Percentiles rank a stretch among this genome's conserved stretches.
phyloP scores from a whole-genome alignment of 2,329 filamentous ascomycete genomes.

The Penicillium polonicum region DNA sequence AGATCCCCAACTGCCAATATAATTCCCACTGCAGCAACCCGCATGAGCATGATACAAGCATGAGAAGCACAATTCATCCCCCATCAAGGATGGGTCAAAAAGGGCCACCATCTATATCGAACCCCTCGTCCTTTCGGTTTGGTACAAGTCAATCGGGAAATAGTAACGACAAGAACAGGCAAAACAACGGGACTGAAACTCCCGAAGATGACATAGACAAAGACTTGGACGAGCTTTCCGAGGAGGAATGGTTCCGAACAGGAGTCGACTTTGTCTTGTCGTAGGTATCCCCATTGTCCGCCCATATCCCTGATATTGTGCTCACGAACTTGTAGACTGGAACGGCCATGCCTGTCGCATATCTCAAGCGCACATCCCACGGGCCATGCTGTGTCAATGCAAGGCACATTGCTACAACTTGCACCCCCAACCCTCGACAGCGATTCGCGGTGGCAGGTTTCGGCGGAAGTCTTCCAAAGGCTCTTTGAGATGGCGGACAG shows the following conservation, averaged over 20 bases:
- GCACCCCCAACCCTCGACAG: slow-evolving; percentile 3
- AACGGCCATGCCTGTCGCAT: slow-evolving; percentile 13
- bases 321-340: slow-evolving; percentile 1
- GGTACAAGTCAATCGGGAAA: background rate
- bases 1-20: background rate
- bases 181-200: background rate
- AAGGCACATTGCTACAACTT: slow-evolving; percentile 10
- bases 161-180: background rate
- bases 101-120: background rate
- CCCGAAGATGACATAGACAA: background rate
- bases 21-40: background rate
- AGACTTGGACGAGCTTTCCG: background rate
- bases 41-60: background rate
- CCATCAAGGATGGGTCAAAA: background rate
- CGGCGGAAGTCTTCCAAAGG: slow-evolving; percentile 9
- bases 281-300: background rate
- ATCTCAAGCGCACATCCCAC: slow-evolving; percentile 3
- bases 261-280: slow-evolving; percentile 16
- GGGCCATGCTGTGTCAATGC: slow-evolving; percentile 13
- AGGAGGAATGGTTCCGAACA: slow-evolving; percentile 3
- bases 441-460: slow-evolving; percentile 11
- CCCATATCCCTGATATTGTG: background rate
- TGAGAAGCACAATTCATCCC: background rate
- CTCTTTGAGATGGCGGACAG: slow-evolving; percentile 14
- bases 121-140: background rate